phyloP scores from a whole-genome alignment of 2,329 filamentous ascomycete genomes.

The Penicillium sp. region DNA sequence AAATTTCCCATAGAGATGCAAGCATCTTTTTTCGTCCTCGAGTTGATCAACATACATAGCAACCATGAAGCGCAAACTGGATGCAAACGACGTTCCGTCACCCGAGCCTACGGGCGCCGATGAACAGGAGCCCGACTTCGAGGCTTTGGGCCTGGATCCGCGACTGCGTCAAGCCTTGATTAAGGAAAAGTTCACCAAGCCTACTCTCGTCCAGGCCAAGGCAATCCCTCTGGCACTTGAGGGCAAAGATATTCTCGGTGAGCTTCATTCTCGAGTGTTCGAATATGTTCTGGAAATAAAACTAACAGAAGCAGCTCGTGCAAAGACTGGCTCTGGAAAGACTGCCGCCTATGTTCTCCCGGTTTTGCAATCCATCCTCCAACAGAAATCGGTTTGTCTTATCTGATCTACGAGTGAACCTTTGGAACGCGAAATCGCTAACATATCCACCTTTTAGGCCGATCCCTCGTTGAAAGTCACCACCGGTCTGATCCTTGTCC shows the following conservation, averaged over 20 bases:
- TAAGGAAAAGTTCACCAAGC: conserved; percentile 79
- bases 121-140: conserved; percentile 64
- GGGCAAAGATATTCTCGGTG: conserved; percentile 80
- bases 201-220: conserved; percentile 85
- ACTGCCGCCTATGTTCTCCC: conserved; percentile 95
- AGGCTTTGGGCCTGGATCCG: conserved; percentile 78
- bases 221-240: conserved; percentile 86
- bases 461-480: conserved; percentile 54
- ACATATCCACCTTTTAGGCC: conserved; percentile 29
- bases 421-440: background rate
- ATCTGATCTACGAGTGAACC: background rate
- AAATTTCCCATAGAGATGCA: conserved; percentile 34
- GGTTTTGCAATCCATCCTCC: conserved; percentile 81
- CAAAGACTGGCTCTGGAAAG: conserved; percentile 95
- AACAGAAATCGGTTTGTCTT: conserved; percentile 67
- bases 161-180: conserved; percentile 84
- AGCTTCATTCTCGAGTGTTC: conserved; percentile 2
- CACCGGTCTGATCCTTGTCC: conserved; percentile 85
- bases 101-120: conserved; percentile 34
- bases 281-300: background rate
- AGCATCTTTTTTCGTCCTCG: conserved; percentile 12
- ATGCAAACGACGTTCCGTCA: conserved; percentile 52
- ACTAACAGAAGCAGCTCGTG: conserved; percentile 64
- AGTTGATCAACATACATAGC: conserved; percentile 18
- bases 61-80: conserved; percentile 56